Evolutionary conservation across 2,329 filamentous ascomycete genomes (phyloP), one percentile per base, ranked within the genome.

Genomic region (Monilinia laxa): DNA sequence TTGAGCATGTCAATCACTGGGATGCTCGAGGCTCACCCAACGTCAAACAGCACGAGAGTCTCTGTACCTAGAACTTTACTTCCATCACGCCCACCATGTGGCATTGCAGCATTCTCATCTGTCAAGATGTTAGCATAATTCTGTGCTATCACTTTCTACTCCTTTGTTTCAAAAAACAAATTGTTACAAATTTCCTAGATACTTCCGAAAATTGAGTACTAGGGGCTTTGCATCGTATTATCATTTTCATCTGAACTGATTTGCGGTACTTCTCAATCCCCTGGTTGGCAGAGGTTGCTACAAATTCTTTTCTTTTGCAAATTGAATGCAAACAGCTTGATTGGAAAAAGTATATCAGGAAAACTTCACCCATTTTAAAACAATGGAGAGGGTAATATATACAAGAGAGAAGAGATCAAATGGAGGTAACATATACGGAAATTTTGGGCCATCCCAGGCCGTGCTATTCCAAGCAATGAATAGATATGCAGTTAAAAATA

Each of bases 41-140:
- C 85, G 67, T 89, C 86, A 54, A 89, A 88, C 16, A 89, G 78
- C 0, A 89, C 77, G 76, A 89, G 84, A 40, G 81, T 85, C 52
- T 85, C 82, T 16, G 80, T 71, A 14, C 82, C 81, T 11, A 87
- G 76, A 57, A 80, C 79, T 72, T 84, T 84, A 20, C 76, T 76
- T 3, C 83, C 78, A 68, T 67, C 74, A 12, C 78, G 78, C 31
- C 78, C 78, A 7, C 78, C 78, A 65, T 80, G 78, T 14, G 78
- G 78, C 59, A 78, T 78, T 0, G 77, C 75, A 1, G 78, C 78
- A 71, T 80, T 75, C 56, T 79, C 78, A 63, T 79, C 74, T 75
- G 18, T 6, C 1, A 23, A 14, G 1, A 12, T 54, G 53, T 74
- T 31, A 72, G 67, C 49, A 25, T 49, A 51, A 4, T 23, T 51